Evolutionary conservation across 441 rosid species (phyloP).

Genomic region (Brassica hybrid): DNA sequence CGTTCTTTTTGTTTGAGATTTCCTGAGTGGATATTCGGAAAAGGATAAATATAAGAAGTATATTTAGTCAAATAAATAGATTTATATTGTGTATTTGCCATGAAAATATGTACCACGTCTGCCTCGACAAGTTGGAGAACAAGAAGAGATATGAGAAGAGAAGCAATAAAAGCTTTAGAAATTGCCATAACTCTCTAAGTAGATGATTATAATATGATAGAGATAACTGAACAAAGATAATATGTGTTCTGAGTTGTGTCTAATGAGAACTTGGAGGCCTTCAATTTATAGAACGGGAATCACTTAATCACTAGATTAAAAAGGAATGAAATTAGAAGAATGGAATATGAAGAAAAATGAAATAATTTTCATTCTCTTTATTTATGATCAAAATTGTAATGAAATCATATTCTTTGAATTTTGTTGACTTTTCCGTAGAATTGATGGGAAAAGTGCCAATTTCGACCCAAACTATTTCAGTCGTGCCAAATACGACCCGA

Average conservation of each 20-base stretch:
- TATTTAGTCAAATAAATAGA: not conserved
- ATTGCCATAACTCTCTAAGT: constrained; percentile 49
- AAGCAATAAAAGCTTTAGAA: constrained; percentile 53
- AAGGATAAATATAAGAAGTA: not conserved
- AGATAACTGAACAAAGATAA: not conserved
- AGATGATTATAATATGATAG: constrained; percentile 20
- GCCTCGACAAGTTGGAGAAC: constrained; percentile 55
- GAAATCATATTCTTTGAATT: not conserved
- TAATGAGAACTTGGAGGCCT: constrained; percentile 31
- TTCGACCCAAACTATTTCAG: too few species aligned
- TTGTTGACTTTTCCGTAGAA: not conserved
- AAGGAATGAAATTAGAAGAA: not conserved
- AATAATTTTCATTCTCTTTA: not conserved
- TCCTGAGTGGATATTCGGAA: constrained; percentile 25
- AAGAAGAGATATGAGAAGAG: constrained; percentile 60
- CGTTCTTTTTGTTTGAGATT: constrained; percentile 5
- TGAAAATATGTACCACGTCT: constrained; percentile 40
- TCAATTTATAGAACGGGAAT: constrained; percentile 34
- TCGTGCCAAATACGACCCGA: too few species aligned
- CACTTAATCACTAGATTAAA: not conserved
- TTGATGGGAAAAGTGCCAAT: too few species aligned
- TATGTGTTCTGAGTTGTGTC: constrained; percentile 25
- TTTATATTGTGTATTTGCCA: not conserved
- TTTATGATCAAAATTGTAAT: not conserved
- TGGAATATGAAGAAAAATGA: not conserved